phyloP scores from a whole-genome alignment of 2,329 filamentous ascomycete genomes.

The Gremmenia infestans region DNA sequence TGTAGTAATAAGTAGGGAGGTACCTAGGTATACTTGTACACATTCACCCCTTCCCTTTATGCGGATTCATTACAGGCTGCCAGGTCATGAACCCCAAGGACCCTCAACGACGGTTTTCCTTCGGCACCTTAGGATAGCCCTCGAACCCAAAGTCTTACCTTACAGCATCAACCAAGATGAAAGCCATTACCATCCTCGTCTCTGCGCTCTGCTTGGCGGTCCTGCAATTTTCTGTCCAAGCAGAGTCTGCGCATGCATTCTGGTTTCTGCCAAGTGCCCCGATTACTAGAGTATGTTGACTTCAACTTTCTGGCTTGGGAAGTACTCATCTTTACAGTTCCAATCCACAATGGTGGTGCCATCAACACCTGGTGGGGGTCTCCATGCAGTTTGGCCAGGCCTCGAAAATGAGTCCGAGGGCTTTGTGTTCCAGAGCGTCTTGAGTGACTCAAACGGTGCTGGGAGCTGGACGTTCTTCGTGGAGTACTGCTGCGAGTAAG shows the following conservation, averaged over 20 bases:
- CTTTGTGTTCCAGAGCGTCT: constrained; percentile 19
- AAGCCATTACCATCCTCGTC: neutral
- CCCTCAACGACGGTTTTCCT: neutral
- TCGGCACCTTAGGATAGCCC: neutral
- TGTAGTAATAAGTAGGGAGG: neutral
- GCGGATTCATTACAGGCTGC: too few relatives aligned
- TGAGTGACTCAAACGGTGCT: constrained; percentile 16
- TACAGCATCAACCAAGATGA: constrained; percentile 18
- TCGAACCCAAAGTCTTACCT: neutral
- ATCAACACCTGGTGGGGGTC: constrained; percentile 11
- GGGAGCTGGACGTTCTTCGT: constrained; percentile 21
- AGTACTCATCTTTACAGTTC: constrained; percentile 8
- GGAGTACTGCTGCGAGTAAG: constrained; percentile 23
- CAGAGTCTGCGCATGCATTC: constrained; percentile 1
- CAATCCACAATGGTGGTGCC: constrained; percentile 18
- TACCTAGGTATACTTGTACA: neutral
- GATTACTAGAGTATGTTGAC: constrained; percentile 13
- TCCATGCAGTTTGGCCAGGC: constrained; percentile 16
- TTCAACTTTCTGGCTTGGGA: neutral
- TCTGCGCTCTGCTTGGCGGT: neutral
- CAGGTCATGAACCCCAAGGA: neutral
- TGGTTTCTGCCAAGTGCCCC: constrained; percentile 14
- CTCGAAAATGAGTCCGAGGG: constrained; percentile 12
- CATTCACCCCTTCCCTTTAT: too few relatives aligned
- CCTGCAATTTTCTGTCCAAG: constrained; percentile 1